Evolutionary conservation across 2,329 filamentous ascomycete genomes (phyloP).

Genomic region (Ascochyta koolunga): DNA sequence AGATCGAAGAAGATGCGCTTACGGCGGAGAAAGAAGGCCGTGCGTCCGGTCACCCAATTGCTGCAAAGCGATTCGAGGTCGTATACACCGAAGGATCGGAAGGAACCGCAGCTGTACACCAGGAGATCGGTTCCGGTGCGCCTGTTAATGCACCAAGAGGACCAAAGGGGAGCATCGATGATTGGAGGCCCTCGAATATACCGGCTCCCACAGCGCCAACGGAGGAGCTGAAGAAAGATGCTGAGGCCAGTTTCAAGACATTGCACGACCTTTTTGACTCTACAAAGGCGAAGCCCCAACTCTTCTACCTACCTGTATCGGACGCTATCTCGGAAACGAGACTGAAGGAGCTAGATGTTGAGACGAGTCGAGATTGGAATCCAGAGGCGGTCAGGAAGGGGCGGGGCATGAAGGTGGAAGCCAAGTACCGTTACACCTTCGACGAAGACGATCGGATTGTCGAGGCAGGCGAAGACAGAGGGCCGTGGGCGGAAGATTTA

Average conservation of each 20-base stretch:
- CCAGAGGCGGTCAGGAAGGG: constrained; percentile 38
- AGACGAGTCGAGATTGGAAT: constrained; percentile 52
- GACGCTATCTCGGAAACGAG: constrained; percentile 69
- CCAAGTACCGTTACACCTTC: constrained; percentile 51
- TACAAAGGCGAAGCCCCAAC: constrained; percentile 66
- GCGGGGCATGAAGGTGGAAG: constrained; percentile 34
- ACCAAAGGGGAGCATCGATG: constrained; percentile 17
- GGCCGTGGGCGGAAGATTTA: constrained; percentile 34
- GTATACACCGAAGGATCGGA: constrained; percentile 31
- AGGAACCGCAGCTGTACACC: constrained; percentile 37
- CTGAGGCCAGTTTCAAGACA: constrained; percentile 54
- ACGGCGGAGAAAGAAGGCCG: constrained; percentile 39
- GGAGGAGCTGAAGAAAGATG: constrained; percentile 16
- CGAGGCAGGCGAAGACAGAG: constrained; percentile 47
- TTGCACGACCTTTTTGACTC: constrained; percentile 66
- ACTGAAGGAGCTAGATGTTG: constrained; percentile 62
- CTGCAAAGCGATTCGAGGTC: constrained; percentile 41
- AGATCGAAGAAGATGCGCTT: constrained; percentile 46
- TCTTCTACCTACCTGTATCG: constrained; percentile 71
- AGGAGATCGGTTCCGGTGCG: constrained; percentile 39
- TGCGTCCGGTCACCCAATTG: constrained; percentile 19
- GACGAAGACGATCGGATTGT: constrained; percentile 53
- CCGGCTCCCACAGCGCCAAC: constrained; percentile 9
- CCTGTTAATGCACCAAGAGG: constrained; percentile 34
- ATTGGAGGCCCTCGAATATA: background rate